Base-by-base conservation (phyloP, 129 eudicot genomes). In the Saussurea involucrata region DNA sequence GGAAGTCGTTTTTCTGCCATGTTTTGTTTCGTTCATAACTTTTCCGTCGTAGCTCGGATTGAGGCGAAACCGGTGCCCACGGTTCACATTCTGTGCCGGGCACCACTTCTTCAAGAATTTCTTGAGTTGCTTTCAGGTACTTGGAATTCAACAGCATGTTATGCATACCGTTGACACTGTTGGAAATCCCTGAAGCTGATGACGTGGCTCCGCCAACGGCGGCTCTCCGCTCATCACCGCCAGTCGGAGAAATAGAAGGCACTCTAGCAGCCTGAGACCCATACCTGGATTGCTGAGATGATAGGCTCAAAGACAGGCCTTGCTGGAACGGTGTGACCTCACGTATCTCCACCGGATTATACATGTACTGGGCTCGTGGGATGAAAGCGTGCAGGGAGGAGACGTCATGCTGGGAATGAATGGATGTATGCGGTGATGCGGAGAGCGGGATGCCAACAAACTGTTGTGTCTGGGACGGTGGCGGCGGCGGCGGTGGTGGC, bases 41-140 rank as follows among this genome's bases (percentile, higher is more conserved):
- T n/a, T n/a, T n/a, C n/a, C n/a, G n/a, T n/a, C n/a, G n/a, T n/a
- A n/a, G n/a, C n/a, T n/a, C n/a, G n/a, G n/a, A n/a, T n/a, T n/a
- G n/a, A n/a, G n/a, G n/a, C n/a, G n/a, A n/a, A n/a, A n/a, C n/a
- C n/a, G n/a, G n/a, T n/a, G n/a, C n/a, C n/a, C n/a, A n/a, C n/a
- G n/a, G n/a, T n/a, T n/a, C n/a, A n/a, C n/a, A n/a, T n/a, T n/a
- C n/a, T n/a, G n/a, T n/a, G n/a, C n/a, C n/a, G n/a, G n/a, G n/a
- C 15, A 90, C 98, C 1, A 93, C 95, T 69, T 93, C 97, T 20
- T 93, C 98, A 21, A 93, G 89, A 60, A 93, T 84, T 76, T 93
- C 95, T 72, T 90, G 98, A 5, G 98, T 89, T 22, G 97, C 98
- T 77, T 88, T 93, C 80, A 93, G 61, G 71, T 90, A 93, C 91